These are phyloP conservation scores for Moesziomyces parantarcticus DNA, from an alignment of 1,284 basidiomycete genomes.

Conservation along the genomic window DNA sequence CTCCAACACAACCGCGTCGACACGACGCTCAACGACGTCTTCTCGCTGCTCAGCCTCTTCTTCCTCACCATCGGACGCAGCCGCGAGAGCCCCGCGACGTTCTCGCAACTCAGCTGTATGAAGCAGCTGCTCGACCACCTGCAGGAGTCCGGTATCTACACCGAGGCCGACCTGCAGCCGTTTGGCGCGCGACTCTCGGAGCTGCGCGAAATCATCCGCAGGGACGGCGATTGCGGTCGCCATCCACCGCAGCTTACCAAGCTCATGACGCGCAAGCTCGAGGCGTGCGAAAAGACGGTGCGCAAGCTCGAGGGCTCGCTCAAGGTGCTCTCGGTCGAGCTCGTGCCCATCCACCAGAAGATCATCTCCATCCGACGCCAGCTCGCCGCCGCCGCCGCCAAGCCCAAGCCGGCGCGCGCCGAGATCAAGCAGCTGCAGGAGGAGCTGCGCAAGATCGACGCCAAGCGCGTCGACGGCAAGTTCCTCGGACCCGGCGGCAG, in stretches of 20 bases:
- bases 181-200: constrained; percentile 61
- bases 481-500: constrained; percentile 90
- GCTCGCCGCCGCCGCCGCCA: constrained; percentile 86
- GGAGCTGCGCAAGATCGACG: constrained; percentile 89
- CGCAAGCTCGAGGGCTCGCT: constrained; percentile 61
- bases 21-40: constrained; percentile 67
- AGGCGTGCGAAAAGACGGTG: constrained; percentile 76
- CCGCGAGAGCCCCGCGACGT: constrained; percentile 64
- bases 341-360: constrained; percentile 72
- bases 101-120: constrained; percentile 66
- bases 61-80: constrained; percentile 67
- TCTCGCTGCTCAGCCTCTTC: constrained; percentile 65
- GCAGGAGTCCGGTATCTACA: constrained; percentile 66
- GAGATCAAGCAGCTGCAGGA: constrained; percentile 91
- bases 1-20: constrained; percentile 64
- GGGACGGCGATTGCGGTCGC: constrained; percentile 75
- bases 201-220: constrained; percentile 63
- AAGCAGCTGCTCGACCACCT: constrained; percentile 67
- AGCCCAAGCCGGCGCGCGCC: constrained; percentile 82
- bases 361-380: constrained; percentile 88
- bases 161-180: constrained; percentile 64
- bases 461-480: constrained; percentile 91
- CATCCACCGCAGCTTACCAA: constrained; percentile 88
- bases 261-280: constrained; percentile 87
- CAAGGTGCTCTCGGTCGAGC: constrained; percentile 66